These are phyloP conservation scores for Chlorophyllum brunneum DNA, from an alignment of 768 basidiomycete genomes.

Conservation along the genomic window DNA sequence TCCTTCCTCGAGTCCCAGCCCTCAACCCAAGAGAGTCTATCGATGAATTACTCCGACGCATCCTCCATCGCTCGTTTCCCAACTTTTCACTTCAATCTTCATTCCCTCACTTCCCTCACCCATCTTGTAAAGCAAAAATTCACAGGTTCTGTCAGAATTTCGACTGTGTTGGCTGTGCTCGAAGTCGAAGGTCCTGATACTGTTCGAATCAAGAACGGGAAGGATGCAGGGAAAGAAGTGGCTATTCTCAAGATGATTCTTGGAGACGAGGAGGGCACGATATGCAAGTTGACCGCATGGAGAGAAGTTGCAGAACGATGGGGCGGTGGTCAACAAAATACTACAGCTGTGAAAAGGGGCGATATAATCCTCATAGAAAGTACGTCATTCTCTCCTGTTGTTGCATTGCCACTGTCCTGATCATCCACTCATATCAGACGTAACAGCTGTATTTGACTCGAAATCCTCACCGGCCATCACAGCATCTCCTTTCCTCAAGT, in stretches of 20 bases:
- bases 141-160: conserved; percentile 44
- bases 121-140: conserved; percentile 26
- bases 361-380: conserved; percentile 72
- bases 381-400: conserved; percentile 28
- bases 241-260: conserved; percentile 66
- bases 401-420: neutral
- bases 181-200: conserved; percentile 77
- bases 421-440: conserved; percentile 34
- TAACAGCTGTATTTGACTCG: conserved; percentile 44
- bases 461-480: conserved; percentile 47
- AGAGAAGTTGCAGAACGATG: conserved; percentile 69
- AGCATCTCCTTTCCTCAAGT: conserved; percentile 66
- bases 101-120: conserved; percentile 51
- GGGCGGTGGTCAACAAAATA: conserved; percentile 49
- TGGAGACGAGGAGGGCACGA: conserved; percentile 65
- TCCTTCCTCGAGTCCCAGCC: conserved; percentile 18
- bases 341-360: conserved; percentile 54
- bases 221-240: conserved; percentile 67
- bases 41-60: conserved; percentile 56
- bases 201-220: conserved; percentile 63
- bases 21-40: conserved; percentile 27
- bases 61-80: conserved; percentile 76
- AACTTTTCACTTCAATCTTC: conserved; percentile 67
- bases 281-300: conserved; percentile 78
- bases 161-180: conserved; percentile 60